Conservation (phyloP, 2,329 filamentous ascomycete species). For the Cordyceps javanica region DNA sequence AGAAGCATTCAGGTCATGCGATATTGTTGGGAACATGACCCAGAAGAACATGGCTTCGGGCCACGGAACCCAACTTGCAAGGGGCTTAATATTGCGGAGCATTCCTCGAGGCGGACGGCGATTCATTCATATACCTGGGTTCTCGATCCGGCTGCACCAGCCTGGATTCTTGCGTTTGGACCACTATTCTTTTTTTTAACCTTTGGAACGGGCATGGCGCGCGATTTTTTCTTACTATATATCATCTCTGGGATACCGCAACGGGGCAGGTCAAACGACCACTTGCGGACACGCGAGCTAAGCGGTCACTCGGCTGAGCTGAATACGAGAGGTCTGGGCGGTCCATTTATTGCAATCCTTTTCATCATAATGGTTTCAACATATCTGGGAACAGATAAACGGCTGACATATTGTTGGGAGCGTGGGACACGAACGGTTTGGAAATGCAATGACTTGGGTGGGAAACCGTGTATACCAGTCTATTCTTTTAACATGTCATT, state of each 20-base stretch:
- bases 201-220: background rate
- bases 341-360: background rate
- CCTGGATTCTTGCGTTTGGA: background rate
- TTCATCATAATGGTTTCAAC: background rate
- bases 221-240: background rate
- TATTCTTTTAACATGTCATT: background rate
- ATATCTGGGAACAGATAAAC: background rate
- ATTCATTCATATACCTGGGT: background rate
- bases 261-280: background rate
- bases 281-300: background rate
- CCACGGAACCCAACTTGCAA: conserved; percentile 9
- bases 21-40: background rate
- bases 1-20: background rate
- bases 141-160: background rate
- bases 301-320: background rate
- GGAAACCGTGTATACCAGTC: background rate
- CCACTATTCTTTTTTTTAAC: background rate
- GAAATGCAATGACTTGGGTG: no score
- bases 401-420: background rate
- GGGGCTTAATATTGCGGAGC: conserved; percentile 7
- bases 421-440: no score
- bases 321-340: background rate
- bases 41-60: background rate
- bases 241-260: background rate
- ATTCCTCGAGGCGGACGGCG: background rate